A percentile compares a stretch with the other conserved stretches of the same genome.
These are phyloP conservation scores for Pachysandra terminalis DNA, from an alignment of 164 flowering plant species.

Conservation along the genomic window DNA sequence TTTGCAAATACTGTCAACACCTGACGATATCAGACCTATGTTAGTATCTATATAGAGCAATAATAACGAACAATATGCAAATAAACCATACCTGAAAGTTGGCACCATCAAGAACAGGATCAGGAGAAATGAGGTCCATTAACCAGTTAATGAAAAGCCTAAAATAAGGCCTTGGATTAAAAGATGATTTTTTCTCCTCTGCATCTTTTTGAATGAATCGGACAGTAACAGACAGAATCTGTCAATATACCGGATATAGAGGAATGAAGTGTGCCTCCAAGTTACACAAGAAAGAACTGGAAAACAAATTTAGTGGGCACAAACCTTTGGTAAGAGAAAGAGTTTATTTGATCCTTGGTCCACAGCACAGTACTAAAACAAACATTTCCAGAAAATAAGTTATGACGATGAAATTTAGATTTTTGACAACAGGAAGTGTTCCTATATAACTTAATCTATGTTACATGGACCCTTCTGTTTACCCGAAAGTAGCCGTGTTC, in stretches of 20 bases:
- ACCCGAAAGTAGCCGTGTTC: too few relatives aligned
- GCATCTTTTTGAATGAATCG: conserved; percentile 77
- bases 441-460: background rate
- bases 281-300: background rate
- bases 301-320: background rate
- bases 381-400: conserved; percentile 7
- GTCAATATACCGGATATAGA: conserved; percentile 1
- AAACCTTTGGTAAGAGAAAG: conserved; percentile 71
- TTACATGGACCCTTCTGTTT: too few relatives aligned
- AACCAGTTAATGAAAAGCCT: conserved; percentile 90
- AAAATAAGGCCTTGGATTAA: conserved; percentile 90
- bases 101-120: conserved; percentile 66
- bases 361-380: conserved; percentile 39
- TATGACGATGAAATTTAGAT: background rate
- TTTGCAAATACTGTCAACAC: conserved; percentile 49
- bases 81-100: conserved; percentile 60
- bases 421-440: background rate
- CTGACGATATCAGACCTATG: conserved; percentile 23
- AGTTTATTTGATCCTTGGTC: conserved; percentile 67
- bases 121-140: conserved; percentile 62
- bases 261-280: background rate
- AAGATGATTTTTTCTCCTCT: conserved; percentile 74
- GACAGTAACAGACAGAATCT: conserved; percentile 80
- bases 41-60: background rate
- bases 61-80: background rate